A percentile compares a stretch with the other conserved stretches of the same genome.
phyloP scores from a whole-genome alignment of 129 eudicot species.

The Helianthus tuberosus region DNA sequence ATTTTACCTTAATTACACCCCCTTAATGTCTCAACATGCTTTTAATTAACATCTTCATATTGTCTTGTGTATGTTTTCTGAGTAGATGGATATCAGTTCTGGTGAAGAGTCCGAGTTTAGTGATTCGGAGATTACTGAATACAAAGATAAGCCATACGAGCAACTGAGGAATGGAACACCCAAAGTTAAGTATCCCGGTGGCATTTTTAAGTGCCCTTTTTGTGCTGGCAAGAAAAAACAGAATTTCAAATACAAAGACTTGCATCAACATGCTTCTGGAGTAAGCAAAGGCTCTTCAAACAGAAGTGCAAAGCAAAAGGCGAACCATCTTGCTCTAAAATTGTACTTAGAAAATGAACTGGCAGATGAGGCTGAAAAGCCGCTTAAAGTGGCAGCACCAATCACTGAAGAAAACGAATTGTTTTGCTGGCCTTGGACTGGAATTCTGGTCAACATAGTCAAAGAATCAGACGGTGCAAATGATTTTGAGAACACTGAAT shows the following conservation, averaged over 20 bases:
- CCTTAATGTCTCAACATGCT: too few species aligned
- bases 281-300: constrained; percentile 81
- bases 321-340: constrained; percentile 80
- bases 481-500: too few species aligned
- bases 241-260: constrained; percentile 80
- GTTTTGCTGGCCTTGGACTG: constrained; percentile 86
- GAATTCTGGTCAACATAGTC: constrained; percentile 61
- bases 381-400: constrained; percentile 34
- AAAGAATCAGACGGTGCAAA: constrained; percentile 21
- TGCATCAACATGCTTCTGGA: constrained; percentile 84
- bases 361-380: constrained; percentile 49
- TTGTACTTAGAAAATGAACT: constrained; percentile 63
- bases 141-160: constrained; percentile 71
- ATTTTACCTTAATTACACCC: too few species aligned
- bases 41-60: too few species aligned
- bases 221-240: constrained; percentile 98
- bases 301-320: constrained; percentile 67
- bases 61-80: too few species aligned
- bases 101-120: constrained; percentile 88
- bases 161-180: constrained; percentile 55
- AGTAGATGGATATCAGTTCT: constrained; percentile 63
- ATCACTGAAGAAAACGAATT: constrained; percentile 46
- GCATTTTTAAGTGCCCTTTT: constrained; percentile 81
- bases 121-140: constrained; percentile 78
- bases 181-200: constrained; percentile 62